phyloP scores from a whole-genome alignment of 2,329 filamentous ascomycete species.

The Gyromitra esculenta region DNA sequence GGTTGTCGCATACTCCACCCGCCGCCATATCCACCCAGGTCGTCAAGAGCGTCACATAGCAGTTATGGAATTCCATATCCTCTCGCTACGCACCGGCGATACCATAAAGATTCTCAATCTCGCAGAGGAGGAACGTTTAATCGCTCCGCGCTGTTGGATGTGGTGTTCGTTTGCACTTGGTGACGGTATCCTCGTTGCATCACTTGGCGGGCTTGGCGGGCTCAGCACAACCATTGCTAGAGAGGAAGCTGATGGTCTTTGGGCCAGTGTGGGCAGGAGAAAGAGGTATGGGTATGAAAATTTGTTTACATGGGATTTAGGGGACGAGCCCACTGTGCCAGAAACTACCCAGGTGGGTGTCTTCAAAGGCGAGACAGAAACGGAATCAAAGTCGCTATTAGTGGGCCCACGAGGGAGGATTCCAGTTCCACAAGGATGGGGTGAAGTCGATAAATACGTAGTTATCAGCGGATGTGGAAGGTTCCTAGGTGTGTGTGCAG shows the following conservation, averaged over 20 bases:
- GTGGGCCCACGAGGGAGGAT: constrained; percentile 39
- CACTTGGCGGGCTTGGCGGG: constrained; percentile 53
- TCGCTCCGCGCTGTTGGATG: constrained; percentile 51
- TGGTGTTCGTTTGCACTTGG: constrained; percentile 57
- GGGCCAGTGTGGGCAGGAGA: constrained; percentile 28
- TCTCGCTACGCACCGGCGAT: constrained; percentile 54
- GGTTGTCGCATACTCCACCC: constrained; percentile 55
- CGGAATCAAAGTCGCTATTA: constrained; percentile 17
- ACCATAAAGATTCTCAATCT: constrained; percentile 56
- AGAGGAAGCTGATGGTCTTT: constrained; percentile 43
- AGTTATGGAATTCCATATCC: constrained; percentile 57
- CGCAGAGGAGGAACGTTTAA: constrained; percentile 51
- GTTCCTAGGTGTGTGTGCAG: constrained; percentile 41
- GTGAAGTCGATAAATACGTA: constrained; percentile 47
- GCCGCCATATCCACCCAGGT: constrained; percentile 48
- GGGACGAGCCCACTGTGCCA: constrained; percentile 38
- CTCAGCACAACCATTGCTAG: constrained; percentile 36
- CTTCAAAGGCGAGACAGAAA: constrained; percentile 40
- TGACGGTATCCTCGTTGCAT: constrained; percentile 55
- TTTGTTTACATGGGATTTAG: constrained; percentile 51
- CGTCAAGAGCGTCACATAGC: constrained; percentile 27
- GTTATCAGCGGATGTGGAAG: constrained; percentile 45
- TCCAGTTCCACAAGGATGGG: constrained; percentile 44
- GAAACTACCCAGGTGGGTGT: constrained; percentile 37
- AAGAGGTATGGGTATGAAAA: constrained; percentile 53